Evolutionary conservation across 306 rosid species (phyloP).

Genomic region (Hippophae rhamnoides): DNA sequence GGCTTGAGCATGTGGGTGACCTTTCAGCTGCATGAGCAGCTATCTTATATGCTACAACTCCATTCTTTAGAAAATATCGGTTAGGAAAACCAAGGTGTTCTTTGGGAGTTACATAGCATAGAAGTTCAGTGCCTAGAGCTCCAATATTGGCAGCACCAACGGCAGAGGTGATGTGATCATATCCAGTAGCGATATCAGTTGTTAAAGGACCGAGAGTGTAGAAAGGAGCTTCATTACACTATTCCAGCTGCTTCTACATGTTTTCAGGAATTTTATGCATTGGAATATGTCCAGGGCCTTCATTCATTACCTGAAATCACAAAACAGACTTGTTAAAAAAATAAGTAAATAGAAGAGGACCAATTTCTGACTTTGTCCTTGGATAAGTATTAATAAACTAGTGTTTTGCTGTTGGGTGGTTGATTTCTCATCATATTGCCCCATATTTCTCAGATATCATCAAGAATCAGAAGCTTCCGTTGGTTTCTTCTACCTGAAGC

Average conservation of each 20-base stretch:
- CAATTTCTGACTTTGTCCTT: too few relatives aligned
- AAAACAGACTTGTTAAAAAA: too few relatives aligned
- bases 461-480: too few relatives aligned
- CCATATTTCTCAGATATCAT: too few relatives aligned
- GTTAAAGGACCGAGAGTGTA: conserved; percentile 98
- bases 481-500: too few relatives aligned
- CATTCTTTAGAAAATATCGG: conserved; percentile 87
- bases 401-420: too few relatives aligned
- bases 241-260: conserved; percentile 95
- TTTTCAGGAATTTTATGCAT: conserved; percentile 99
- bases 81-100: conserved; percentile 96
- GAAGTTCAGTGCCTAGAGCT: conserved; percentile 97
- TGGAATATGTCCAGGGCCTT: conserved; percentile 98
- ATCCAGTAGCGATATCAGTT: conserved; percentile 94
- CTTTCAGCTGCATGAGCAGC: conserved; percentile 98
- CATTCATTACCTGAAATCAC: conserved; percentile 71
- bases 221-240: conserved; percentile 99
- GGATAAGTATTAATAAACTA: too few relatives aligned
- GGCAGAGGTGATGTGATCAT: conserved; percentile 99
- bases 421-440: too few relatives aligned
- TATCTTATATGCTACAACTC: conserved; percentile 88
- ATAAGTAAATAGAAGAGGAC: too few relatives aligned
- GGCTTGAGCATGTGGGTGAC: conserved; percentile 79
- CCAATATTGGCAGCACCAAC: conserved; percentile 98
- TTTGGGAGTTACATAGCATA: conserved; percentile 95